Conservation (phyloP, 192 early-diverging fungal genomes). For the Entomortierella chlamydospora region DNA sequence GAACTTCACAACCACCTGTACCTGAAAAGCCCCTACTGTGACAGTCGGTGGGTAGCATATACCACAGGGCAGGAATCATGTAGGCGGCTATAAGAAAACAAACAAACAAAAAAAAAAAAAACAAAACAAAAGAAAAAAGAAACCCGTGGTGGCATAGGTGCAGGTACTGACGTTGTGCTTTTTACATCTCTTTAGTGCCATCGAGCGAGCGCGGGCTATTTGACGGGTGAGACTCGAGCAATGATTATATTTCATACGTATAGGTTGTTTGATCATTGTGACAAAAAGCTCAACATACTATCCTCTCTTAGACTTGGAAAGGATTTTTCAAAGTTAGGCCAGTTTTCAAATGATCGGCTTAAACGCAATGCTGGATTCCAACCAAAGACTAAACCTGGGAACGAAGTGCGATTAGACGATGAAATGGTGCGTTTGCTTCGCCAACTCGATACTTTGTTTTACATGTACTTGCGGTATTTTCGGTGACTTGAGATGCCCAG, state of each 20-base stretch:
- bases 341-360: slow-evolving; percentile 30
- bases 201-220: slow-evolving; percentile 46
- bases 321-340: slow-evolving; percentile 41
- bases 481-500: neutral
- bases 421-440: slow-evolving; percentile 55
- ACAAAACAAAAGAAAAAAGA: too few relatives aligned
- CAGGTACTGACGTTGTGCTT: too few relatives aligned
- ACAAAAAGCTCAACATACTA: neutral
- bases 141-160: too few relatives aligned
- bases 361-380: slow-evolving; percentile 44
- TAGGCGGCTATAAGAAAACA: slow-evolving; percentile 47
- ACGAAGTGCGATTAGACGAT: slow-evolving; percentile 56
- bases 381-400: slow-evolving; percentile 45
- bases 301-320: slow-evolving; percentile 27
- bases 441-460: too few relatives aligned
- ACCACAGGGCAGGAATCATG: slow-evolving; percentile 64
- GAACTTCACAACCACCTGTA: slow-evolving; percentile 85
- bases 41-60: slow-evolving; percentile 69
- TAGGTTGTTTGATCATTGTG: too few relatives aligned
- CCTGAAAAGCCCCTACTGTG: slow-evolving; percentile 82
- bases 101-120: too few relatives aligned
- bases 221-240: slow-evolving; percentile 35
- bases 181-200: slow-evolving; percentile 26
- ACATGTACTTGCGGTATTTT: too few relatives aligned
- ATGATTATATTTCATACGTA: neutral